These are phyloP conservation scores for Myochromella boudieri DNA, from an alignment of 768 basidiomycete genomes.

Conservation along the genomic window DNA sequence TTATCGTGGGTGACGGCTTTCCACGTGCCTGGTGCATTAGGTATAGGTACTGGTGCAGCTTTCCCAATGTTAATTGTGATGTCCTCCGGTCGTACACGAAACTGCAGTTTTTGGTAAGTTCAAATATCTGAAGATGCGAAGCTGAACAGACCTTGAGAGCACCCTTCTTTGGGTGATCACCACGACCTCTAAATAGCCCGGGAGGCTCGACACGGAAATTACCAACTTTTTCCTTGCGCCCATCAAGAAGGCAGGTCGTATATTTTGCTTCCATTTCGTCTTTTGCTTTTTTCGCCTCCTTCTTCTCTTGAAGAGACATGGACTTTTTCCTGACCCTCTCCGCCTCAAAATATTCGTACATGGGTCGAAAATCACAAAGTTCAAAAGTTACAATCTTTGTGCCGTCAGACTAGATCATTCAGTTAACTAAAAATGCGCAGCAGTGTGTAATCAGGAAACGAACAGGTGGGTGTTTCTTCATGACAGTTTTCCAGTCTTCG, in stretches of 20 bases:
- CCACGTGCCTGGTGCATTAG: constrained; percentile 93
- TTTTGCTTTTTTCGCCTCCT: constrained; percentile 81
- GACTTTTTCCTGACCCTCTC: constrained; percentile 94
- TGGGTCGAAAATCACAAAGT: constrained; percentile 90
- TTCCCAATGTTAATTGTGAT: constrained; percentile 94
- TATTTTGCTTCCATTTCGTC: constrained; percentile 86
- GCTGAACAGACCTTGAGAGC: constrained; percentile 77
- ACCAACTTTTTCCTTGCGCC: constrained; percentile 96
- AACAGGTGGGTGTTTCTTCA: constrained; percentile 85
- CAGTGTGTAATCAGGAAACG: constrained; percentile 25
- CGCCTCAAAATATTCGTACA: constrained; percentile 89
- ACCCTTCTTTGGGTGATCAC: constrained; percentile 98
- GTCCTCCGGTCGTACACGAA: constrained; percentile 90
- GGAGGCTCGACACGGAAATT: constrained; percentile 99
- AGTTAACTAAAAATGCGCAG: constrained; percentile 9
- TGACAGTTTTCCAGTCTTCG: constrained; percentile 76
- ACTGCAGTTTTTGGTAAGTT: constrained; percentile 38
- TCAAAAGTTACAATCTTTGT: constrained; percentile 75
- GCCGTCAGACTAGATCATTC: constrained; percentile 55
- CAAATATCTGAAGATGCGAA: background rate
- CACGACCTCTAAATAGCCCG: constrained; percentile 96
- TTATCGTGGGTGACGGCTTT: constrained; percentile 86
- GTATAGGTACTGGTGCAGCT: constrained; percentile 70
- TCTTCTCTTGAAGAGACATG: constrained; percentile 84
- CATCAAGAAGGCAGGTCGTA: constrained; percentile 85